Conservation (phyloP, 129 eudicot genomes). For the Erigeron canadensis region DNA sequence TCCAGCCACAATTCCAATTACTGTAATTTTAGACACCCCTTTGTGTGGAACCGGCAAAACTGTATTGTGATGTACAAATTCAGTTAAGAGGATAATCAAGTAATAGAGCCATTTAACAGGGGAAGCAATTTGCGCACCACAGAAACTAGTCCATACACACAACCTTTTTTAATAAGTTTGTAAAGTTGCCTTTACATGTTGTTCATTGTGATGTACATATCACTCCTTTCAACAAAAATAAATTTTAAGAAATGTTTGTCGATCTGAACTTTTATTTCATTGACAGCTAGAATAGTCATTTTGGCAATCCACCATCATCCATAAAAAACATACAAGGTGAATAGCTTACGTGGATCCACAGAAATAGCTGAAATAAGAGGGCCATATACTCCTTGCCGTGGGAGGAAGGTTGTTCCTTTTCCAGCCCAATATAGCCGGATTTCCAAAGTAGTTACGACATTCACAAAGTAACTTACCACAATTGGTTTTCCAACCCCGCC, state of each 20-base stretch:
- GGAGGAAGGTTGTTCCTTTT: slow-evolving; percentile 64
- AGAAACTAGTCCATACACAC: no score
- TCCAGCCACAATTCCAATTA: slow-evolving; percentile 58
- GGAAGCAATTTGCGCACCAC: no score
- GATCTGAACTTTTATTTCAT: no score
- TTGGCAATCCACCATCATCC: background rate
- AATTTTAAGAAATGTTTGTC: no score
- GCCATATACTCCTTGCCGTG: slow-evolving; percentile 65
- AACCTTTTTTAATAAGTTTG: no score
- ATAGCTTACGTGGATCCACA: slow-evolving; percentile 52
- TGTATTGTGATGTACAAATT: slow-evolving; percentile 19
- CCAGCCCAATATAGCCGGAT: slow-evolving; percentile 83
- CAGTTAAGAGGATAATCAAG: no score
- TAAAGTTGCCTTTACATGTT: no score
- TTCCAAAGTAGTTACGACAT: slow-evolving; percentile 42
- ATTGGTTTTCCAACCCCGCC: slow-evolving; percentile 58
- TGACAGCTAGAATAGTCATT: background rate
- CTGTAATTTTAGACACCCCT: slow-evolving; percentile 36
- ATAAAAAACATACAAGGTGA: background rate
- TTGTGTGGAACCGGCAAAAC: slow-evolving; percentile 34
- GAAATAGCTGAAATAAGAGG: slow-evolving; percentile 87
- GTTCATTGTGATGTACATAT: no score
- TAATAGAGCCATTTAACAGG: no score
- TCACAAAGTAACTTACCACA: slow-evolving; percentile 28
- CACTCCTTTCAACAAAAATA: no score